phyloP scores from a whole-genome alignment of 2,329 filamentous ascomycete genomes.

The Fusarium sp. region DNA sequence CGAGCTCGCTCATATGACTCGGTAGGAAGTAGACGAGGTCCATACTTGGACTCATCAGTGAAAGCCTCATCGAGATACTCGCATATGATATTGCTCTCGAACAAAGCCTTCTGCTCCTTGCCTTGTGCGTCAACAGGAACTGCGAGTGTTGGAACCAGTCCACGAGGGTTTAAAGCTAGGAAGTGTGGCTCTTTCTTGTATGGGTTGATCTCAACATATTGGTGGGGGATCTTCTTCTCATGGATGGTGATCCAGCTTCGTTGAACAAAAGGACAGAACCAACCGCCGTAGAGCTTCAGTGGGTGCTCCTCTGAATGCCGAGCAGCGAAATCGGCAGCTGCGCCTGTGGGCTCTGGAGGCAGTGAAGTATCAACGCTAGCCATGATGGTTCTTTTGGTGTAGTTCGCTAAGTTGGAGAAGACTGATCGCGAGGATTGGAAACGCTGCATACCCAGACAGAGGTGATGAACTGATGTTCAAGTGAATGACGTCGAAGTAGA shows the following conservation, averaged over 20 bases:
- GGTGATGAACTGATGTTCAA: constrained; percentile 11
- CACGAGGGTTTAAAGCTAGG: constrained; percentile 78
- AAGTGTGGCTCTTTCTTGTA: constrained; percentile 78
- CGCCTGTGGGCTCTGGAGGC: constrained; percentile 60
- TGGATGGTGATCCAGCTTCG: constrained; percentile 78
- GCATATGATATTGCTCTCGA: constrained; percentile 78
- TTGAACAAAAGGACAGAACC: constrained; percentile 81
- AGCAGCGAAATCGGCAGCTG: constrained; percentile 61
- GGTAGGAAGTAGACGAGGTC: constrained; percentile 65
- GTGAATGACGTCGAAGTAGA: constrained; percentile 32
- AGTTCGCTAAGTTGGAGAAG: background rate
- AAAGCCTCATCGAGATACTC: constrained; percentile 83
- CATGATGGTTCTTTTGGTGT: constrained; percentile 49
- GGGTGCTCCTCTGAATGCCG: constrained; percentile 60
- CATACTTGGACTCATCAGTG: constrained; percentile 56
- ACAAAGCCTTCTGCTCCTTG: constrained; percentile 67
- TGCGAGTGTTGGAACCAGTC: constrained; percentile 77
- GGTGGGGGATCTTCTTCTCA: constrained; percentile 79
- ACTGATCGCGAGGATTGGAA: background rate
- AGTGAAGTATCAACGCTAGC: constrained; percentile 62
- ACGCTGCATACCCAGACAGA: background rate
- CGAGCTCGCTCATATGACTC: constrained; percentile 74
- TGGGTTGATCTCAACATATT: constrained; percentile 83
- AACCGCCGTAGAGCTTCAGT: constrained; percentile 77
- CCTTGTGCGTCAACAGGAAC: constrained; percentile 54